Evolutionary conservation across 768 basidiomycete genomes (phyloP), one percentile per base, ranked within the genome.

Genomic region (Boletus rubescentipes): DNA sequence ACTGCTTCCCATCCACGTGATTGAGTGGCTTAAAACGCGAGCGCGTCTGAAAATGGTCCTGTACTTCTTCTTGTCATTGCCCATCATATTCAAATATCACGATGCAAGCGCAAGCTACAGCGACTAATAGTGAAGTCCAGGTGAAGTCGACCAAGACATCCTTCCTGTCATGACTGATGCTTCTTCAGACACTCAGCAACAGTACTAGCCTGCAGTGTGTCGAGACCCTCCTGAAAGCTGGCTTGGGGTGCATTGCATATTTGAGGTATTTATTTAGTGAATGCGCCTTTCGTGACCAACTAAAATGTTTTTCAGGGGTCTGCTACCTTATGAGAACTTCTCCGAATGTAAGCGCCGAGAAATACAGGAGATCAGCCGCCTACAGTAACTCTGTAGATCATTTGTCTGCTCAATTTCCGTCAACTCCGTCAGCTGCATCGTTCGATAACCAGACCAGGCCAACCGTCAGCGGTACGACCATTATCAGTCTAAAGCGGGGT

Each of bases 291-390:
- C 16, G 12, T 29, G 30, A 11, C 52, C 18, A 10, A 50, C 60
- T 54, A 46, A 63, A 20, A 57, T 38, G 44, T 43, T 53, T 30
- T 31, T 51, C 48, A 91, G 89, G 64, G 86, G 89, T 61, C 68
- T 92, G 9, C 77, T 92, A 9, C 90, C 90, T 7, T 83, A 84
- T 38, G 90, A 91, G 49, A 91, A 91, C 64, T 92, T 91, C 63
- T 77, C 79, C 11, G 79, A 84, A 67, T 84, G 89, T 86, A 56
- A 47, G 71, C 54, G 21, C 18, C 26, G 4, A 53, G 14, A 8
- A 12, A 23, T 10, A 37, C 34, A 15, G 20, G 21, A 43, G 30
- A 46, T 9, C 14, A 44, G 4, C 23, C n/a, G 5, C 18, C 31
- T 35, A 48, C 41, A 48, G 5, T 9, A 40, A 35, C 26, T 41